Evolutionary conservation across 768 basidiomycete species (phyloP).

Genomic region (Russula dissimulans): DNA sequence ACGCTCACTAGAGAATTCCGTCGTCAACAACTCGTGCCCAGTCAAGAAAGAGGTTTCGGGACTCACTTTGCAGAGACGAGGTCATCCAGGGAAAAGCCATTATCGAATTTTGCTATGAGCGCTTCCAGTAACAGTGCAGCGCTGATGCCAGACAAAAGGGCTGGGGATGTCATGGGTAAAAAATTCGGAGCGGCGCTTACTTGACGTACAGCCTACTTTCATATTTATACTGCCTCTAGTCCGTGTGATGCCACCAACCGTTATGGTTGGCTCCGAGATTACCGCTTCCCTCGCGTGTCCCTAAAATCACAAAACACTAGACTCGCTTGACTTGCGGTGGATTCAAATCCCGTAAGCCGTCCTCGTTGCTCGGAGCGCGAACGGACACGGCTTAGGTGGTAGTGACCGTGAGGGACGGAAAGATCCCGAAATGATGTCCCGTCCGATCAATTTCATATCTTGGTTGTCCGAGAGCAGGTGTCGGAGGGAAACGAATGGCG

Average conservation of each 20-base stretch:
- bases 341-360: slow-evolving; percentile 10
- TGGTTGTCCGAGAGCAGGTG: not conserved
- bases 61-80: slow-evolving; percentile 5
- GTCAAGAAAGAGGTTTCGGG: not conserved
- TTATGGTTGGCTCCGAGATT: slow-evolving; percentile 15
- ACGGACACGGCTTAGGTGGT: not conserved
- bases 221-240: slow-evolving; percentile 14
- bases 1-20: not conserved
- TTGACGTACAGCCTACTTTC: slow-evolving; percentile 5
- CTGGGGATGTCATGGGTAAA: slow-evolving; percentile 12
- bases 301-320: slow-evolving; percentile 1
- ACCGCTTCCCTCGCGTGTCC: slow-evolving; percentile 15
- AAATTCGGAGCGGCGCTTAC: slow-evolving; percentile 8
- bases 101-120: slow-evolving; percentile 12
- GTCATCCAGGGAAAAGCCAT: slow-evolving; percentile 4
- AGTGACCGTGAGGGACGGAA: not conserved
- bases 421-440: not conserved
- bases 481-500: not conserved
- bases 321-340: slow-evolving; percentile 14
- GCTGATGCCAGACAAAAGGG: slow-evolving; percentile 9
- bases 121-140: slow-evolving; percentile 10
- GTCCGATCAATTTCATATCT: not conserved
- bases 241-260: slow-evolving; percentile 2
- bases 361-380: slow-evolving; percentile 8
- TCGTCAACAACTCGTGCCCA: not conserved